A percentile compares a stretch with the other conserved stretches of the same genome.
Evolutionary conservation across 257 asterid genomes (phyloP).

Genomic region (Solanum dulcamara): DNA sequence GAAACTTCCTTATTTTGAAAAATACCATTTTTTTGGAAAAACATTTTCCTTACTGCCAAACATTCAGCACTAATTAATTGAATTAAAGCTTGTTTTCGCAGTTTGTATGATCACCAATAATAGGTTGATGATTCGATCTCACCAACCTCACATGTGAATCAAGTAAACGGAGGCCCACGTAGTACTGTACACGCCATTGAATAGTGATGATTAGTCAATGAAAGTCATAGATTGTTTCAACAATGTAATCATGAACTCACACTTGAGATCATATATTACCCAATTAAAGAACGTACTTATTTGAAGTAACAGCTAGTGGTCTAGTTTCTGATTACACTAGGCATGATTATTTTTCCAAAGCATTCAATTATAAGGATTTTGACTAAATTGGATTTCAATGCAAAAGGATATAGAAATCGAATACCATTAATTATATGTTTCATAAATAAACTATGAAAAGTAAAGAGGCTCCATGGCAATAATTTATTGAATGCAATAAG

Average conservation of each 20-base stretch:
- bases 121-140: constrained; percentile 24
- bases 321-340: neutral
- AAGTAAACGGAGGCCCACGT: constrained; percentile 19
- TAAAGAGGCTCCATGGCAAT: neutral
- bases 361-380: neutral
- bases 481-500: neutral
- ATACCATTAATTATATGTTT: neutral
- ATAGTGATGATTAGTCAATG: constrained; percentile 16
- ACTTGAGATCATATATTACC: neutral
- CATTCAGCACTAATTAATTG: too few relatives aligned
- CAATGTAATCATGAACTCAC: neutral
- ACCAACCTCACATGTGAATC: constrained; percentile 37
- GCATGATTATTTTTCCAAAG: neutral
- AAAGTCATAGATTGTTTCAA: neutral
- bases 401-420: neutral
- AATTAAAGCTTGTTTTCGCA: too few relatives aligned
- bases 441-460: neutral
- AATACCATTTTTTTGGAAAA: too few relatives aligned
- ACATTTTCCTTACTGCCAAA: too few relatives aligned
- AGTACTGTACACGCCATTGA: neutral
- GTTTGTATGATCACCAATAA: constrained; percentile 11
- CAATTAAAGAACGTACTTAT: neutral
- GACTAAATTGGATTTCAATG: neutral
- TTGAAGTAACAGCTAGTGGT: neutral
- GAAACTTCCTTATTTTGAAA: too few relatives aligned